These are phyloP conservation scores for Candida sonorensis DNA, from an alignment of 805 yeast genomes.

Conservation along the genomic window DNA sequence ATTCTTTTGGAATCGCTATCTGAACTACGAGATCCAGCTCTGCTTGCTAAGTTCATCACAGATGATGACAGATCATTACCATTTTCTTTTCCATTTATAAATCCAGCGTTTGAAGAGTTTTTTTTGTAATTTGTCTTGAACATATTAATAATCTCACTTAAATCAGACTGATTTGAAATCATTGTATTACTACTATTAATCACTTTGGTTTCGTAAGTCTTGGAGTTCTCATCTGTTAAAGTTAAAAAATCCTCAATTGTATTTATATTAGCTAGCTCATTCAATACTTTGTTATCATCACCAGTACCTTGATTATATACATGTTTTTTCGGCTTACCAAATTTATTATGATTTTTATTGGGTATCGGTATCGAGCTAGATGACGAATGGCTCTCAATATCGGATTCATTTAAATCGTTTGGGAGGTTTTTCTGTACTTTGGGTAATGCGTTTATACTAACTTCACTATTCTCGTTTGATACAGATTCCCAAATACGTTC, in stretches of 20 bases:
- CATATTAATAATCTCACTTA: slow-evolving; percentile 9
- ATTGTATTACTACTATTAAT: slow-evolving; percentile 14
- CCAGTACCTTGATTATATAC: no score
- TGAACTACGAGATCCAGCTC: neutral
- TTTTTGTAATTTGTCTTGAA: no score
- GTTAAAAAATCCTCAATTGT: slow-evolving; percentile 27
- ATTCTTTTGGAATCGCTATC: neutral
- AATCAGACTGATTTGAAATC: slow-evolving; percentile 16
- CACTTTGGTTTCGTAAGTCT: slow-evolving; percentile 18
- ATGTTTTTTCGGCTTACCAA: no score
- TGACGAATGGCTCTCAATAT: slow-evolving; percentile 9
- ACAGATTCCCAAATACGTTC: slow-evolving; percentile 25
- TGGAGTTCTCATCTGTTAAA: slow-evolving; percentile 23
- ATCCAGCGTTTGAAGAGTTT: no score
- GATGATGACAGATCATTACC: no score
- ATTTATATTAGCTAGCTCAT: slow-evolving; percentile 26
- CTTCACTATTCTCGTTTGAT: neutral
- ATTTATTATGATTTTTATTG: slow-evolving; percentile 2
- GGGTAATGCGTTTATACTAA: no score
- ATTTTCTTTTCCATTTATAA: no score
- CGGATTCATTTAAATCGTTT: no score
- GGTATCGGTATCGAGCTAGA: slow-evolving; percentile 4
- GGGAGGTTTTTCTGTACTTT: slow-evolving; percentile 3
- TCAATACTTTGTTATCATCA: slow-evolving; percentile 13
- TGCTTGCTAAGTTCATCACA: no score